phyloP scores from a whole-genome alignment of 441 rosid species.

The Corymbia citriodora region DNA sequence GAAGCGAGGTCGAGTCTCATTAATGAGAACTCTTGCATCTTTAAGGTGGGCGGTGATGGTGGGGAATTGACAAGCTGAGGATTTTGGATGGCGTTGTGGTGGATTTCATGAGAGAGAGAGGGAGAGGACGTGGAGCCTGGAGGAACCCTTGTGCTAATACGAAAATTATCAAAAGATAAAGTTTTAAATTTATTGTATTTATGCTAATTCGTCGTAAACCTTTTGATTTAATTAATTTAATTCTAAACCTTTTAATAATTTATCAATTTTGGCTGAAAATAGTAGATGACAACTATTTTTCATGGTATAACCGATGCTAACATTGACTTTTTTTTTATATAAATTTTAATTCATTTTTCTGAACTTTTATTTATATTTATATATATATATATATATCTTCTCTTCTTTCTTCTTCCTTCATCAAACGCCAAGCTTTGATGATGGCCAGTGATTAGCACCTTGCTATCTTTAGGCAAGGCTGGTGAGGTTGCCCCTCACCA shows the following conservation, averaged over 20 bases:
- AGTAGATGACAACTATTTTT: fast-evolving
- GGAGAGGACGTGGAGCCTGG: not conserved
- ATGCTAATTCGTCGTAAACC: not conserved
- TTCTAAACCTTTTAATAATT: fast-evolving
- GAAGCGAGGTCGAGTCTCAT: not conserved
- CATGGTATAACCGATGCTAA: fast-evolving
- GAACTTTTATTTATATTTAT: too few species aligned
- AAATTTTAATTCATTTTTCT: too few species aligned
- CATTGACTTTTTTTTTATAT: not conserved
- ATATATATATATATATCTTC: fast-evolving
- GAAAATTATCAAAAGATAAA: not conserved
- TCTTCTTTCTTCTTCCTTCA: not conserved
- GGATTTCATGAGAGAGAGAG: not conserved
- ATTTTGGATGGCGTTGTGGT: not conserved
- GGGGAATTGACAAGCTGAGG: not conserved
- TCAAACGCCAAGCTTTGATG: fast-evolving
- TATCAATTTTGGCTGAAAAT: not conserved
- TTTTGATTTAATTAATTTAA: not conserved
- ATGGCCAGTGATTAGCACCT: not conserved
- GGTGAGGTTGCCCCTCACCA: not conserved
- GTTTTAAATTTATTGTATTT: not conserved
- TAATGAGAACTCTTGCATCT: not conserved
- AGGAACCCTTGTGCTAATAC: not conserved
- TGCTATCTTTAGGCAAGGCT: not conserved
- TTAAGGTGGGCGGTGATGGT: not conserved